Evolutionary conservation across 1,139 yeast species (phyloP).

Genomic region (Suhomyces atakaporum): DNA sequence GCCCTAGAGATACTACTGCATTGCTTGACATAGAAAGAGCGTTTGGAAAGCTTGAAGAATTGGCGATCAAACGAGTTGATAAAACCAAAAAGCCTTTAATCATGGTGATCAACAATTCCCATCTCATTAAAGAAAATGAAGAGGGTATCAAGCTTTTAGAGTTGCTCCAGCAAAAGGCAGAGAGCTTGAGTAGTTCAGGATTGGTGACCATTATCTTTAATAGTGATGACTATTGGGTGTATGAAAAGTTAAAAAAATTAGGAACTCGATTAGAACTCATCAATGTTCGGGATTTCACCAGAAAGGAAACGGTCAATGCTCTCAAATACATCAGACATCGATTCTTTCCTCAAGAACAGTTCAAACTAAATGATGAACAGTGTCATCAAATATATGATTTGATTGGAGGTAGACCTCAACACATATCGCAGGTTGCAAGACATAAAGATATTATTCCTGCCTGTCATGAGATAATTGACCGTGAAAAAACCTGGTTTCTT

Average conservation of each 20-base stretch:
- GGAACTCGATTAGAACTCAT: constrained; percentile 77
- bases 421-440: constrained; percentile 71
- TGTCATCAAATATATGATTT: constrained; percentile 65
- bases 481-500: constrained; percentile 83
- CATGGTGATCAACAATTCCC: constrained; percentile 72
- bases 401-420: constrained; percentile 87
- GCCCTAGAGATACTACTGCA: constrained; percentile 86
- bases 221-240: constrained; percentile 86
- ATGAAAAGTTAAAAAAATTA: constrained; percentile 69
- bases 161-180: constrained; percentile 81
- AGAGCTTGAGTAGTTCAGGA: constrained; percentile 73
- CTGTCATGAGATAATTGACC: constrained; percentile 69
- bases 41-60: constrained; percentile 70
- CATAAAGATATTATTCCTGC: constrained; percentile 63
- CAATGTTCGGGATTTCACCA: constrained; percentile 65
- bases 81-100: constrained; percentile 54
- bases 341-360: constrained; percentile 40
- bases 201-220: constrained; percentile 75
- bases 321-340: constrained; percentile 53
- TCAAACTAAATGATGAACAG: constrained; percentile 25
- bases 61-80: constrained; percentile 56
- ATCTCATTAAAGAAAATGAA: constrained; percentile 70
- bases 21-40: constrained; percentile 81
- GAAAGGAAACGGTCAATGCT: constrained; percentile 59
- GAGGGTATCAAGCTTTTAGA: constrained; percentile 74